These are phyloP conservation scores for Corrigiola litoralis DNA, from an alignment of 179 eudicot genomes.

Conservation along the genomic window DNA sequence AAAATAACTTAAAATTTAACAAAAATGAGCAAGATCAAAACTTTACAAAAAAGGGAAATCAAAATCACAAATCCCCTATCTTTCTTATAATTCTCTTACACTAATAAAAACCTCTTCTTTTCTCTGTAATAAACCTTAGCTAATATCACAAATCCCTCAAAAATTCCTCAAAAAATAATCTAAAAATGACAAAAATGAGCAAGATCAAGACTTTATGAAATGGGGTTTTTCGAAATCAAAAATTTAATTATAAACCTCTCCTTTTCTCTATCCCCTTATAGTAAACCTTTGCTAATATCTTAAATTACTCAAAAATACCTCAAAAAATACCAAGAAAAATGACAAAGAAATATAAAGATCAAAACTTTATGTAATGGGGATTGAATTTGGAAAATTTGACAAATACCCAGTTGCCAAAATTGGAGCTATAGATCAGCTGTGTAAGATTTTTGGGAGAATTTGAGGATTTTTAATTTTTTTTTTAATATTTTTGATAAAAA, in stretches of 20 bases:
- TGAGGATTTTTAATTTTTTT: background rate
- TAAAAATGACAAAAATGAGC: background rate
- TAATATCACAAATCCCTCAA: background rate
- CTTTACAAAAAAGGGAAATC: too few species aligned
- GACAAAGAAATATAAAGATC: background rate
- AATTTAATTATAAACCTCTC: too few species aligned
- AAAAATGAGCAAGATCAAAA: conserved; percentile 5
- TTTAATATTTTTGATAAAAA: background rate
- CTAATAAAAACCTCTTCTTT: too few species aligned
- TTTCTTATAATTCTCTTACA: too few species aligned
- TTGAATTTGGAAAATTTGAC: conserved; percentile 17
- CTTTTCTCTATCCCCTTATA: too few species aligned
- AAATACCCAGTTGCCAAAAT: conserved; percentile 13
- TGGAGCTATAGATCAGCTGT: too few species aligned
- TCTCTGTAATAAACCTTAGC: too few species aligned
- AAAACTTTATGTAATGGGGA: conserved; percentile 11
- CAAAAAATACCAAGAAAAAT: background rate
- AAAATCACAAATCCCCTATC: too few species aligned
- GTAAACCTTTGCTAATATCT: background rate
- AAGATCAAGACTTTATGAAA: conserved; percentile 12
- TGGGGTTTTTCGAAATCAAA: too few species aligned
- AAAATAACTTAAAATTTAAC: background rate
- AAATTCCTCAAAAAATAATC: background rate
- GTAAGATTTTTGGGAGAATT: too few species aligned
- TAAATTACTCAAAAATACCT: background rate